Base-by-base conservation (phyloP, 495 filamentous ascomycete genomes). In the Neurospora sublineolata region DNA sequence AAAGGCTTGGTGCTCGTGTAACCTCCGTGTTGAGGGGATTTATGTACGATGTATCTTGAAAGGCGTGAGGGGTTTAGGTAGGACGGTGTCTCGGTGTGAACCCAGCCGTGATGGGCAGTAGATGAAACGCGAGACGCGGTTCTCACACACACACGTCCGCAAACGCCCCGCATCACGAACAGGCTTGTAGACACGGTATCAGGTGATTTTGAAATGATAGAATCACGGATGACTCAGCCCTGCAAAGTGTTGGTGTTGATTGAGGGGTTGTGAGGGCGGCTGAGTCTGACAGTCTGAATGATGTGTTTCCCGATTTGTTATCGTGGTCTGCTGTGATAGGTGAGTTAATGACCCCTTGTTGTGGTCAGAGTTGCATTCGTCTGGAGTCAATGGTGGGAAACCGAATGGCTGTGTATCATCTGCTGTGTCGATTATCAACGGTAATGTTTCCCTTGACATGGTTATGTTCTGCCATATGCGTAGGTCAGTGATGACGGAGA, bases 151-250 rank as follows among this genome's bases (percentile, higher is more conserved):
- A 40, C 20, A 23, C 12, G 27, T 20, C 10, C 40, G 33, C 27
- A 16, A 36, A 64, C 14, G 18, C 73, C 73, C 71, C 73, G 73
- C 73, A 64, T 44, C 71, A 67, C 69, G 42, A 73, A 30, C 52
- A 16, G 27, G 52, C 52, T 7, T 37, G 16, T 27, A 12, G 0
- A 73, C 73, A 70, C 72, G 73, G 11, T 71, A 46, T 75, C 73
- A 75, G 73, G 73, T 75, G 73, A 75, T 33, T 64, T 16, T 14
- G 14, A 64, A 16, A 33, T 64, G 52, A 64, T 33, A 18, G 52
- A 64, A 64, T 33, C 27, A 64, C 27, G 52, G 27, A 18, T 64
- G 14, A 33, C 52, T 64, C 52, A 33, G 27, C 52, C 20, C 27
- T 33, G 52, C 27, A 64, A 14, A 23, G n/a, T 58, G 44, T 6